Evolutionary conservation across 2,329 filamentous ascomycete genomes (phyloP), one percentile per base, ranked within the genome.

Genomic region (Fusarium virguliforme): DNA sequence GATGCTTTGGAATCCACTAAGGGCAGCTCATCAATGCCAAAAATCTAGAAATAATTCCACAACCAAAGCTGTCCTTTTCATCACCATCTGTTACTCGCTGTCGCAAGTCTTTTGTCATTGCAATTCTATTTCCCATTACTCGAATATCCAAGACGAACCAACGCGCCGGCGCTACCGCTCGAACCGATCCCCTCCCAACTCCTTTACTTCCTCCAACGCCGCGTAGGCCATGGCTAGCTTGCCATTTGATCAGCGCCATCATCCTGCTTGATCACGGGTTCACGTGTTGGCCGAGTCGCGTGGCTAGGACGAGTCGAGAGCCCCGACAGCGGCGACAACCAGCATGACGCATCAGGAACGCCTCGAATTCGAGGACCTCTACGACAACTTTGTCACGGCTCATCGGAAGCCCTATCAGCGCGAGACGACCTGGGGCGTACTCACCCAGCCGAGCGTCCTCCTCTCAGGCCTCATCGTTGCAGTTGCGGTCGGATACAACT

Each of bases 331-430:
- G 57, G 62, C 54, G 64, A 71, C 60, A 58, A 73, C 64, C 67
- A 74, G 78, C 70, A 82, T 82, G 80, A 80, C 71, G 78, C 74
- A 76, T 68, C 75, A 75, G 72, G 69, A 78, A 48, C 26, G 43
- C 67, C 67, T 72, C 62, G 72, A 76, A 51, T 79, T 80, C 72
- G 75, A 77, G 41, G 76, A 69, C 55, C 80, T 80, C 62, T 80
- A 82, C 74, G 77, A 81, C 75, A 77, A 78, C 70, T 78, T 77
- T 64, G 76, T 80, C 68, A 72, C 70, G 46, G 80, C 78, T 62
- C 74, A 76, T 70, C 79, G 76, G 70, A 78, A 78, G 41, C 64
- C 78, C 61, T 70, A 75, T 69, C 59, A 74, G 24, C 70, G 65
- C 65, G 74, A 78, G 30, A 67, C 62, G 50, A 35, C 78, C 55